Evolutionary conservation across 306 rosid species (phyloP).

Genomic region (Dryas alaskensis): DNA sequence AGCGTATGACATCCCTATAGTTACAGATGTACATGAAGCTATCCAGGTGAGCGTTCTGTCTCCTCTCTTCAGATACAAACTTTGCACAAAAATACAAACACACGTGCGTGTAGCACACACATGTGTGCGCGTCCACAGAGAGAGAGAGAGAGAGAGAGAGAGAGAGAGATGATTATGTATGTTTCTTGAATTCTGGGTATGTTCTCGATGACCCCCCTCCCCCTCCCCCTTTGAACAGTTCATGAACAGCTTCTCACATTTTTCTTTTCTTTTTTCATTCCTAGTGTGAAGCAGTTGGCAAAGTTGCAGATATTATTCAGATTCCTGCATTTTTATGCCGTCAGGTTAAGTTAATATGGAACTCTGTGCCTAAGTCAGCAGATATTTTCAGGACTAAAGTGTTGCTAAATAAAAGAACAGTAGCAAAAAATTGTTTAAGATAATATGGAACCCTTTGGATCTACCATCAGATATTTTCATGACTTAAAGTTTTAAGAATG

Average conservation of each 20-base stretch:
- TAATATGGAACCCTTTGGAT: conserved; percentile 4
- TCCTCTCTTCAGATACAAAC: not conserved
- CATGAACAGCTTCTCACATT: not conserved
- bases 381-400: not conserved
- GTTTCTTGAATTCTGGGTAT: no score
- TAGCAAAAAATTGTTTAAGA: not conserved
- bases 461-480: not conserved
- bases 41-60: conserved; percentile 51
- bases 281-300: conserved; percentile 91
- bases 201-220: no score
- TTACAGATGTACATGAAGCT: conserved; percentile 87
- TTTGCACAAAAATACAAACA: no score
- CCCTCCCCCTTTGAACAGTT: not conserved
- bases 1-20: conserved; percentile 79
- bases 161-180: no score
- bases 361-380: not conserved
- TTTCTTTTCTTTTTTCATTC: conserved; percentile 29
- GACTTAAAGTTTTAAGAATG: not conserved
- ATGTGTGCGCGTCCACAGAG: no score
- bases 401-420: not conserved
- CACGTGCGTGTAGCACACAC: no score
- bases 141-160: no score
- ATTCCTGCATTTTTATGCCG: conserved; percentile 97
- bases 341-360: conserved; percentile 46
- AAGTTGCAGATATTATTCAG: conserved; percentile 92